Conservation (phyloP, 192 early-diverging fungal species). For the Coemansia sp. region DNA sequence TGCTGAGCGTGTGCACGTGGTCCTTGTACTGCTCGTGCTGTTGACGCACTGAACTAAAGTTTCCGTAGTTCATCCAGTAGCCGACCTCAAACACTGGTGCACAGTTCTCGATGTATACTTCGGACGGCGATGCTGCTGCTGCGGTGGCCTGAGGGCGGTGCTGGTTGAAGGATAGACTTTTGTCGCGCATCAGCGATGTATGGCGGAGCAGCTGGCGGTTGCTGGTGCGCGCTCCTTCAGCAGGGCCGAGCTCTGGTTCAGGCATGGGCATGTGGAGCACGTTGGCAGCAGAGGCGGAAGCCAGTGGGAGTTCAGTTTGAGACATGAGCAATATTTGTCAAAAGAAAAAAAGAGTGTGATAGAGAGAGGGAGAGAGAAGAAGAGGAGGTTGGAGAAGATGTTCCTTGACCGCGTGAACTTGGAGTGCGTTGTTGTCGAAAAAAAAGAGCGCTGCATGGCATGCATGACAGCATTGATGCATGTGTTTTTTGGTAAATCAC, state of each 20-base stretch:
- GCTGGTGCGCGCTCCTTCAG: neutral
- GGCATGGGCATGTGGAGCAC: neutral
- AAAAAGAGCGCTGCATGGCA: neutral
- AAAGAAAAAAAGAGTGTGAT: neutral
- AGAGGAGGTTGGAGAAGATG: too few relatives aligned
- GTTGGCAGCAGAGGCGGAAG: neutral
- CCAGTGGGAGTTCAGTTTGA: neutral
- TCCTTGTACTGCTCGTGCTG: conserved; percentile 50
- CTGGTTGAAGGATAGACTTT: conserved; percentile 18
- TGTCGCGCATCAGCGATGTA: conserved; percentile 44
- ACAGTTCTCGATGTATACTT: conserved; percentile 37
- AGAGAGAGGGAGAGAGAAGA: neutral
- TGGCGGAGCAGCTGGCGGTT: conserved; percentile 36
- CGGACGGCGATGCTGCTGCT: neutral
- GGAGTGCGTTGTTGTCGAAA: too few relatives aligned
- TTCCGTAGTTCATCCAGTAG: conserved; percentile 58
- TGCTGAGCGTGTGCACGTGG: conserved; percentile 44
- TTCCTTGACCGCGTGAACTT: too few relatives aligned
- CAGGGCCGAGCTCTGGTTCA: neutral
- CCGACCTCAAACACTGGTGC: conserved; percentile 53
- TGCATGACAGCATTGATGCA: neutral
- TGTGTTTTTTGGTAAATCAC: neutral
- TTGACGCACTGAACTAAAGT: conserved; percentile 46
- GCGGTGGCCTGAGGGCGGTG: neutral
- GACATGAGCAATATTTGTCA: neutral